phyloP scores from a whole-genome alignment of 2,329 filamentous ascomycete species.

The Aureobasidium pullulans region DNA sequence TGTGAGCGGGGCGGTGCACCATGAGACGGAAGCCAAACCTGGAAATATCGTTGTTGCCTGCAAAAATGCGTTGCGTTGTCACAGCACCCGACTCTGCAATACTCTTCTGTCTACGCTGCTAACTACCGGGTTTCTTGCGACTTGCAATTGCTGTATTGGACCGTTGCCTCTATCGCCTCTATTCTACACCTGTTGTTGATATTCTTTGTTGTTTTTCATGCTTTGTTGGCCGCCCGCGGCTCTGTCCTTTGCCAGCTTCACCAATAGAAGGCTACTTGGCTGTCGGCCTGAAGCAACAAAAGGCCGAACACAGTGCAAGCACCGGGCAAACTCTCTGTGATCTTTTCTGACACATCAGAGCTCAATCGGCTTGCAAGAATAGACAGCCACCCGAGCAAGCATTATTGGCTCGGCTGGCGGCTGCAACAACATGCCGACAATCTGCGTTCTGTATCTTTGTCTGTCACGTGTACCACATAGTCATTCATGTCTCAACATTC shows the following conservation, averaged over 20 bases:
- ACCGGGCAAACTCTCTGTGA: too few relatives aligned
- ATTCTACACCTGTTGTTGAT: not conserved
- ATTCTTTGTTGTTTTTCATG: not conserved
- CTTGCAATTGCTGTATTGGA: too few relatives aligned
- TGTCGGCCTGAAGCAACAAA: too few relatives aligned
- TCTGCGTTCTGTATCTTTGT: not conserved
- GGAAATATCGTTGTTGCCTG: not conserved
- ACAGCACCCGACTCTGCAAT: not conserved
- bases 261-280: too few relatives aligned
- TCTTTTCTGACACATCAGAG: too few relatives aligned
- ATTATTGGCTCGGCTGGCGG: not conserved
- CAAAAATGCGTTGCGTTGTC: not conserved
- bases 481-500: not conserved
- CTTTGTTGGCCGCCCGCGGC: not conserved
- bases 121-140: not conserved
- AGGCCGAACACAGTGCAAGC: too few relatives aligned
- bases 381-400: not conserved
- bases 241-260: too few relatives aligned
- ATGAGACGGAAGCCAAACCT: not conserved
- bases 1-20: slow-evolving; percentile 6
- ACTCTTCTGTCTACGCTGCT: not conserved
- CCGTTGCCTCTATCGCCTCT: not conserved
- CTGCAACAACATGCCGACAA: not conserved
- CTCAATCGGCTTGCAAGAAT: too few relatives aligned
- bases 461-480: not conserved